phyloP scores from a whole-genome alignment of 345 rosid species.

The Conringia planisiliqua region DNA sequence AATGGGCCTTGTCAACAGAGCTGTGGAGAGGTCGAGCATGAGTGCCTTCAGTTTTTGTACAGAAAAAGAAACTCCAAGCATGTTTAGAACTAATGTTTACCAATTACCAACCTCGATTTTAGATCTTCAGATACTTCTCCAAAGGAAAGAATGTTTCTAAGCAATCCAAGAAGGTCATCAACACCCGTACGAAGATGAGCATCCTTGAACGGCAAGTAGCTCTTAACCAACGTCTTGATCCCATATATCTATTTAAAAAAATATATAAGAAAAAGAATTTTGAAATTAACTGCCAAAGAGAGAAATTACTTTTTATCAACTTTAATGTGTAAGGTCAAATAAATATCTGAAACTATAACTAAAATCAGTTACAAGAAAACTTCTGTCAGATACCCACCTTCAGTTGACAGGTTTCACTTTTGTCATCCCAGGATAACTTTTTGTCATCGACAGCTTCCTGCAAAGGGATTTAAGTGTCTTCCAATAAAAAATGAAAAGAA shows the following conservation, averaged over 20 bases:
- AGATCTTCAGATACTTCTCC: constrained; percentile 78
- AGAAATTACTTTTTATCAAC: constrained; percentile 18
- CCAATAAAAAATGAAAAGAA: constrained; percentile 11
- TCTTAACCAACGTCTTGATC: constrained; percentile 85
- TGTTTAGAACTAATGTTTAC: constrained; percentile 9
- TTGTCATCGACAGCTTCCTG: constrained; percentile 60
- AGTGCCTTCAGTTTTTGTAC: constrained; percentile 6
- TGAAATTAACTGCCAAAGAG: constrained; percentile 7
- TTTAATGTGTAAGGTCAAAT: neutral
- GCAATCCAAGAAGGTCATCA: constrained; percentile 60
- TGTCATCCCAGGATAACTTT: constrained; percentile 64
- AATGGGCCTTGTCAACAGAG: constrained; percentile 78
- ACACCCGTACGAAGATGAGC: constrained; percentile 87
- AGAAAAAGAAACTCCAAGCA: constrained; percentile 1
- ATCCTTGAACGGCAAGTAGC: constrained; percentile 92
- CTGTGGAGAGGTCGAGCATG: constrained; percentile 45
- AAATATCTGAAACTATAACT: neutral
- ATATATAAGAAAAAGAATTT: neutral
- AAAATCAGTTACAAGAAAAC: neutral
- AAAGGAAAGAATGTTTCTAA: constrained; percentile 59
- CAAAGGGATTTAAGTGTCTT: constrained; percentile 26
- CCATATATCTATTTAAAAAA: constrained; percentile 65
- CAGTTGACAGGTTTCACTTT: constrained; percentile 77
- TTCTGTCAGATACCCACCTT: constrained; percentile 56
- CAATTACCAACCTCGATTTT: constrained; percentile 68